These are phyloP conservation scores for Thielaviopsis populi DNA, from an alignment of 2,329 filamentous ascomycete species.

Conservation along the genomic window DNA sequence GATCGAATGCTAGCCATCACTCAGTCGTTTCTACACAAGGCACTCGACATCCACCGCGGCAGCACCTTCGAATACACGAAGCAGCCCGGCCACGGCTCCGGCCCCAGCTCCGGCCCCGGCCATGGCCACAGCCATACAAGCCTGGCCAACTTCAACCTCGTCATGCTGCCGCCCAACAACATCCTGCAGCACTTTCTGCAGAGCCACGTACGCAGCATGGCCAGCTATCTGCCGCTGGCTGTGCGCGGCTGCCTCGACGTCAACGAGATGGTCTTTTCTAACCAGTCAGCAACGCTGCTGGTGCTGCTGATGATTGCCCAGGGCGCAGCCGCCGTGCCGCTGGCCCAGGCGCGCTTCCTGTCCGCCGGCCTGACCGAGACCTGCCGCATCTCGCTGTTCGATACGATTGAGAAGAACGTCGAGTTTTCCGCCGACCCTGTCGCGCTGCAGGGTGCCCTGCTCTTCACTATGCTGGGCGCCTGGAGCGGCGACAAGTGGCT, in stretches of 20 bases:
- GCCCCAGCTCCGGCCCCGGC: slow-evolving; percentile 26
- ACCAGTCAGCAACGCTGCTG: slow-evolving; percentile 49
- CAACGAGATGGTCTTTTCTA: slow-evolving; percentile 52
- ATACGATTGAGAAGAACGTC: slow-evolving; percentile 57
- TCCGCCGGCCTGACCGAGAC: slow-evolving; percentile 54
- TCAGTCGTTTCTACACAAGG: slow-evolving; percentile 55
- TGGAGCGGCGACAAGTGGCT: slow-evolving; percentile 68
- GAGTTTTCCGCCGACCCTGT: slow-evolving; percentile 51
- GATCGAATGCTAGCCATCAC: slow-evolving; percentile 60
- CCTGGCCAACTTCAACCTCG: slow-evolving; percentile 43
- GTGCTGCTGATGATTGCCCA: slow-evolving; percentile 59
- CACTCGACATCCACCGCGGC: slow-evolving; percentile 50
- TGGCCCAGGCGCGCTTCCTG: slow-evolving; percentile 48
- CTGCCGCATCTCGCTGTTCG: slow-evolving; percentile 56
- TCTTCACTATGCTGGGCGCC: slow-evolving; percentile 52
- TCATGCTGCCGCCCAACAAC: slow-evolving; percentile 49
- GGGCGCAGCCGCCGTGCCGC: slow-evolving; percentile 51
- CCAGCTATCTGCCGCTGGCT: slow-evolving; percentile 50
- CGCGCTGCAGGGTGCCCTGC: slow-evolving; percentile 48
- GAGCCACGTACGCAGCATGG: slow-evolving; percentile 50
- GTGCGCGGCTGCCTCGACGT: slow-evolving; percentile 45
- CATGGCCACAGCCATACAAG: slow-evolving; percentile 29
- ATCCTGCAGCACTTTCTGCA: slow-evolving; percentile 53
- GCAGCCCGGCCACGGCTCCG: slow-evolving; percentile 28
- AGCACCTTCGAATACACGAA: neutral